Percentiles rank a stretch among this genome's conserved stretches.
Conservation (phyloP, 768 basidiomycete species). For the Suillus subalutaceus region DNA sequence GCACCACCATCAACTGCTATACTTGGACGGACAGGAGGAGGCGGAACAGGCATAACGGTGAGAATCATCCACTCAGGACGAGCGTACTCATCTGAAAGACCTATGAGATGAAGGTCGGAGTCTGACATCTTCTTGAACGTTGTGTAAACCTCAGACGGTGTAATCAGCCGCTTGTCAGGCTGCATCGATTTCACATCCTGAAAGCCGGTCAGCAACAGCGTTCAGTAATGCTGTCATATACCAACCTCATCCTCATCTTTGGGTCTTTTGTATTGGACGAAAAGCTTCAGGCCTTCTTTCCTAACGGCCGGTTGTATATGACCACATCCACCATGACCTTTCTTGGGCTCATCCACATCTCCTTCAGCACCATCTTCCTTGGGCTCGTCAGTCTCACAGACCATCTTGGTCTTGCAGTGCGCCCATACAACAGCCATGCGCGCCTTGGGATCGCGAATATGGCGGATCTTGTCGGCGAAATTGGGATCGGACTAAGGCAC, state of each 20-base stretch:
- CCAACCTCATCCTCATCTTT: conserved; percentile 94
- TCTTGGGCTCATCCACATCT: conserved; percentile 70
- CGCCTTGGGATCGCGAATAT: conserved; percentile 82
- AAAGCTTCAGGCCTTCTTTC: conserved; percentile 95
- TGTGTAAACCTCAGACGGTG: conserved; percentile 88
- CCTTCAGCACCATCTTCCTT: conserved; percentile 82
- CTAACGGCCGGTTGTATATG: conserved; percentile 86
- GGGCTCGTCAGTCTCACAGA: conserved; percentile 87
- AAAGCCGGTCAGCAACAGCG: conserved; percentile 18
- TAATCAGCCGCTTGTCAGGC: conserved; percentile 81
- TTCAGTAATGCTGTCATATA: conserved; percentile 21
- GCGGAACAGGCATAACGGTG: conserved; percentile 96
- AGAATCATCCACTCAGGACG: conserved; percentile 99
- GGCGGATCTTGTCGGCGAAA: conserved; percentile 87
- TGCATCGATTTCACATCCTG: conserved; percentile 82
- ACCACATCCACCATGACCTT: conserved; percentile 97
- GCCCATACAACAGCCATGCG: conserved; percentile 87
- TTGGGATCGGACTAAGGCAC: conserved; percentile 73
- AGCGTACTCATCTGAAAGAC: conserved; percentile 93
- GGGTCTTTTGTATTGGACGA: conserved; percentile 91
- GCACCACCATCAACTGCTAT: conserved; percentile 97
- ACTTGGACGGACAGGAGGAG: conserved; percentile 96
- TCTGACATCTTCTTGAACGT: conserved; percentile 96
- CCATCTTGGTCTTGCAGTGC: conserved; percentile 85
- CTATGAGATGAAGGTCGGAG: conserved; percentile 84